Percentiles rank a stretch among this genome's conserved stretches.
Evolutionary conservation across 345 rosid genomes (phyloP).

Genomic region (Angophora floribunda): DNA sequence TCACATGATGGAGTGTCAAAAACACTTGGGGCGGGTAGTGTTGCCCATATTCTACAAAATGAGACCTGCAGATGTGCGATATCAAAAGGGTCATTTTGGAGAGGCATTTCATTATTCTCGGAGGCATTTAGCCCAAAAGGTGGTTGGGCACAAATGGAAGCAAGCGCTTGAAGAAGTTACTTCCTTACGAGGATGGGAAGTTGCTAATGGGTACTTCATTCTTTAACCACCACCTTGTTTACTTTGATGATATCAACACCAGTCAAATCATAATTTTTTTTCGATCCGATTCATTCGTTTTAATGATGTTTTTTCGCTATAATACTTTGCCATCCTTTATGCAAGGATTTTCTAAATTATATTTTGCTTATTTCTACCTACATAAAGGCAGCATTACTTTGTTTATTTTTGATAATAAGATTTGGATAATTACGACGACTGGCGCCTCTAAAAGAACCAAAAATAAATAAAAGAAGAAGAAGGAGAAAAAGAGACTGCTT

Average conservation of each 20-base stretch:
- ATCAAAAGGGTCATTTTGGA: not conserved
- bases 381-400: too few relatives aligned
- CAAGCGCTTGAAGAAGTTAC: not conserved
- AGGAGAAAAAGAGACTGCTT: not conserved
- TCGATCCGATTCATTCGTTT: too few relatives aligned
- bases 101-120: not conserved
- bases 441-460: too few relatives aligned
- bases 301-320: too few relatives aligned
- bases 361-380: too few relatives aligned
- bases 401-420: too few relatives aligned
- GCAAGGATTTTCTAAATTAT: not conserved
- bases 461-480: too few relatives aligned
- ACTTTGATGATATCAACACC: not conserved
- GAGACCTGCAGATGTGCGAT: not conserved
- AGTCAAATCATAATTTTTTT: too few relatives aligned
- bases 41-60: not conserved
- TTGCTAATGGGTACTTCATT: not conserved
- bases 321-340: too few relatives aligned
- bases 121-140: too few relatives aligned
- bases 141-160: not conserved
- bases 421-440: too few relatives aligned
- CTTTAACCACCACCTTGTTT: not conserved
- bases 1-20: not conserved
- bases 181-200: not conserved
- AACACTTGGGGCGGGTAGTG: not conserved